These are phyloP conservation scores for Candida gorgasii DNA, from an alignment of 805 yeast genomes.

Conservation along the genomic window DNA sequence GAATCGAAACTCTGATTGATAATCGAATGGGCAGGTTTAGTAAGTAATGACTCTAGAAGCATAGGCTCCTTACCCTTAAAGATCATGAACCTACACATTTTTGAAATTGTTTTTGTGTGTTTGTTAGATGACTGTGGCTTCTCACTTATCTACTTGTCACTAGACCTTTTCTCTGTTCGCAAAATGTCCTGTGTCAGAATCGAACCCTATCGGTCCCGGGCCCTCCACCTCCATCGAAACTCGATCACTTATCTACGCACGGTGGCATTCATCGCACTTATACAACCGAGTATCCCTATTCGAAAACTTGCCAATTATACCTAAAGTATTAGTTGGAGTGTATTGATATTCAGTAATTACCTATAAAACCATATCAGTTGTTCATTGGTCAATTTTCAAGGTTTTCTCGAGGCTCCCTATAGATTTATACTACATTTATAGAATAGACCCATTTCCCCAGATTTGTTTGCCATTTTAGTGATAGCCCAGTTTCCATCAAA, in stretches of 20 bases:
- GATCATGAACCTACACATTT: constrained; percentile 93
- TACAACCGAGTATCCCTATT: constrained; percentile 1
- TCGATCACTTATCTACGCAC: neutral
- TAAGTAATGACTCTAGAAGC: constrained; percentile 78
- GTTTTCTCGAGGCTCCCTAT: too few relatives aligned
- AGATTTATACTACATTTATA: too few relatives aligned
- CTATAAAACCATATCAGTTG: too few relatives aligned
- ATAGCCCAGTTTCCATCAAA: too few relatives aligned
- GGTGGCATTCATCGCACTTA: neutral
- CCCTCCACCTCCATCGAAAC: neutral
- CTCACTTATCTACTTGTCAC: neutral
- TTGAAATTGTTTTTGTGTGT: neutral
- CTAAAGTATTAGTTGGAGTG: too few relatives aligned
- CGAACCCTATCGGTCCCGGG: too few relatives aligned
- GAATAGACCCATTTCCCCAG: too few relatives aligned
- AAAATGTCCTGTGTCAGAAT: too few relatives aligned
- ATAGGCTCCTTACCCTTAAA: constrained; percentile 91
- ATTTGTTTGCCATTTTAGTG: too few relatives aligned
- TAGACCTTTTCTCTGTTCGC: too few relatives aligned
- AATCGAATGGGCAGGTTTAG: constrained; percentile 95
- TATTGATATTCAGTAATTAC: too few relatives aligned
- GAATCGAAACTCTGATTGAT: constrained; percentile 95
- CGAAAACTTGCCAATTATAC: neutral
- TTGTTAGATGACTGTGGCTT: neutral
- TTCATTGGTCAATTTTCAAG: too few relatives aligned